phyloP scores from a whole-genome alignment of 2,329 filamentous ascomycete genomes.

The Sclerotinia spermophila region DNA sequence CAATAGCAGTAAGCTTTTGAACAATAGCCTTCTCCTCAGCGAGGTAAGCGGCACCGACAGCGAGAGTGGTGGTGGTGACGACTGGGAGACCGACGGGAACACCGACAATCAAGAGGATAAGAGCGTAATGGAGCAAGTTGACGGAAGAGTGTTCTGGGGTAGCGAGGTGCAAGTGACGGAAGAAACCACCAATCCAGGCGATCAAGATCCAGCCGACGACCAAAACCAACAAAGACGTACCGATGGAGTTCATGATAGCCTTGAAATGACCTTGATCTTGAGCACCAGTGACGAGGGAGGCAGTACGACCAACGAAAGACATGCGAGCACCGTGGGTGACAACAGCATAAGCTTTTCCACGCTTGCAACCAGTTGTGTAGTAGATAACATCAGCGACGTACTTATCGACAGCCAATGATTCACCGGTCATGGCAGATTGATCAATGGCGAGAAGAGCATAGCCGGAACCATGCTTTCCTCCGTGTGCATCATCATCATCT shows the following conservation, averaged over 20 bases:
- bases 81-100: conserved; percentile 77
- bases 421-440: conserved; percentile 77
- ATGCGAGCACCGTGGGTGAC: conserved; percentile 63
- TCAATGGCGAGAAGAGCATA: conserved; percentile 68
- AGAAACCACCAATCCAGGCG: conserved; percentile 77
- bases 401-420: conserved; percentile 75
- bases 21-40: conserved; percentile 76
- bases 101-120: conserved; percentile 72
- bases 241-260: conserved; percentile 79
- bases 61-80: conserved; percentile 73
- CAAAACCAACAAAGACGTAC: conserved; percentile 67
- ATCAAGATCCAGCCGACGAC: conserved; percentile 75
- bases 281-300: conserved; percentile 69
- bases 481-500: conserved; percentile 52
- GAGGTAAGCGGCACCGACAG: conserved; percentile 73
- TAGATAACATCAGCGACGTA: conserved; percentile 74
- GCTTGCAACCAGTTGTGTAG: conserved; percentile 80
- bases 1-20: conserved; percentile 75
- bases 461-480: conserved; percentile 52
- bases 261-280: conserved; percentile 77
- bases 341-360: conserved; percentile 70
- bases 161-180: conserved; percentile 63
- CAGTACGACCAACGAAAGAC: conserved; percentile 75
- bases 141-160: conserved; percentile 54
- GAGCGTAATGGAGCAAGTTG: conserved; percentile 64